phyloP scores from a whole-genome alignment of 2,329 filamentous ascomycete genomes.

The Alternaria sp. region DNA sequence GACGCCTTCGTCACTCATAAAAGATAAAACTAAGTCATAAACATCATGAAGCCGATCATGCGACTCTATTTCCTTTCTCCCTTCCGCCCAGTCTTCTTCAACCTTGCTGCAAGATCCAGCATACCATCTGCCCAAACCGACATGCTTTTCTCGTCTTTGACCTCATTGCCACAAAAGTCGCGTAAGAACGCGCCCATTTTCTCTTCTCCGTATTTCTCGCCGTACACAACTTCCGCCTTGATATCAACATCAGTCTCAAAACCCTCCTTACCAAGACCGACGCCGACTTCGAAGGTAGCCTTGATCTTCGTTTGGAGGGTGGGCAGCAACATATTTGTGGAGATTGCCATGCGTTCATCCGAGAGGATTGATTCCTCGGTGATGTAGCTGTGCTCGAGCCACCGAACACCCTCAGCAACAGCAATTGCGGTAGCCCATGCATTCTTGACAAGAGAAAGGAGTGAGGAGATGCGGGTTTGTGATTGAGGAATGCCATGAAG shows the following conservation, averaged over 20 bases:
- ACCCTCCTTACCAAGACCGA: conserved; percentile 53
- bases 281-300: conserved; percentile 65
- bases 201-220: conserved; percentile 76
- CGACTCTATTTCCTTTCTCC: conserved; percentile 42
- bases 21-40: conserved; percentile 18
- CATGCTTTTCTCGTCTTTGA: conserved; percentile 40
- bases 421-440: conserved; percentile 72
- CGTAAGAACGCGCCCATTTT: conserved; percentile 78
- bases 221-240: conserved; percentile 73
- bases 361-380: conserved; percentile 70
- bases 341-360: conserved; percentile 71
- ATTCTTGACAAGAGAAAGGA: conserved; percentile 67
- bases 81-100: conserved; percentile 57
- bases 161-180: conserved; percentile 56
- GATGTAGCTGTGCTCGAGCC: conserved; percentile 70
- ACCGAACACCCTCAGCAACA: conserved; percentile 67
- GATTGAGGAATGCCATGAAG: conserved; percentile 69
- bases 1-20: conserved; percentile 28
- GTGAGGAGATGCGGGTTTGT: conserved; percentile 62
- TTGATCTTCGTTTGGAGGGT: conserved; percentile 74
- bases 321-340: conserved; percentile 68
- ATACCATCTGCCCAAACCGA: conserved; percentile 56
- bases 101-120: conserved; percentile 53
- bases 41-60: background rate
- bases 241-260: conserved; percentile 65